Conservation (phyloP, 257 asterid species). For the Solanum virginianum region DNA sequence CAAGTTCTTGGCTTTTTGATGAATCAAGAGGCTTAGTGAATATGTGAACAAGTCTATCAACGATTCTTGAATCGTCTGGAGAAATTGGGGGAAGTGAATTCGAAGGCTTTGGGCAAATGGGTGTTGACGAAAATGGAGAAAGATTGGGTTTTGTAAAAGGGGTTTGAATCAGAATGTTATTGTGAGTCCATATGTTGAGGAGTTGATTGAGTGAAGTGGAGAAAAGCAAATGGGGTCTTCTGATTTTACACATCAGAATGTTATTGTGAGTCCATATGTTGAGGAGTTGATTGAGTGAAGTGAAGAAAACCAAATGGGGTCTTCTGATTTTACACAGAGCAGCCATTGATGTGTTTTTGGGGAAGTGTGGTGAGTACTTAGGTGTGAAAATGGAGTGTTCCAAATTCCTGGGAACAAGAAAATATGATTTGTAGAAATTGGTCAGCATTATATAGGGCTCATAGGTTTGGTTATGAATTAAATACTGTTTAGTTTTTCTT, state of each 20-base stretch:
- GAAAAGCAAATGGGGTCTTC: background rate
- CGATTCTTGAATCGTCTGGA: background rate
- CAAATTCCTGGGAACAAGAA: background rate
- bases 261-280: background rate
- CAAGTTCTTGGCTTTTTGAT: conserved; percentile 40
- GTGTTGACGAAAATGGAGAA: background rate
- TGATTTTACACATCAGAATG: background rate
- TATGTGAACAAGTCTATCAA: conserved; percentile 36
- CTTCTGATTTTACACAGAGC: background rate
- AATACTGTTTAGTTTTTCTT: too few species aligned
- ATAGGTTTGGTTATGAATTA: background rate
- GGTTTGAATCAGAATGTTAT: background rate
- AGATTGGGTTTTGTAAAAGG: background rate
- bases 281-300: background rate
- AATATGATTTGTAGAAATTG: background rate
- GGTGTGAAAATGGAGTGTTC: background rate
- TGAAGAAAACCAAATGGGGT: background rate
- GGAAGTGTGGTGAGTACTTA: background rate
- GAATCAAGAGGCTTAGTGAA: conserved; percentile 37
- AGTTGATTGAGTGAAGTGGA: background rate
- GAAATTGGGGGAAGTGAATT: background rate
- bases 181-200: background rate
- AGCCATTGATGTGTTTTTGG: background rate
- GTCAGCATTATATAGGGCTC: background rate
- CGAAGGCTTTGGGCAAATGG: background rate